phyloP scores from a whole-genome alignment of 106 monocot genomes.

The Narthecium ossifragum region DNA sequence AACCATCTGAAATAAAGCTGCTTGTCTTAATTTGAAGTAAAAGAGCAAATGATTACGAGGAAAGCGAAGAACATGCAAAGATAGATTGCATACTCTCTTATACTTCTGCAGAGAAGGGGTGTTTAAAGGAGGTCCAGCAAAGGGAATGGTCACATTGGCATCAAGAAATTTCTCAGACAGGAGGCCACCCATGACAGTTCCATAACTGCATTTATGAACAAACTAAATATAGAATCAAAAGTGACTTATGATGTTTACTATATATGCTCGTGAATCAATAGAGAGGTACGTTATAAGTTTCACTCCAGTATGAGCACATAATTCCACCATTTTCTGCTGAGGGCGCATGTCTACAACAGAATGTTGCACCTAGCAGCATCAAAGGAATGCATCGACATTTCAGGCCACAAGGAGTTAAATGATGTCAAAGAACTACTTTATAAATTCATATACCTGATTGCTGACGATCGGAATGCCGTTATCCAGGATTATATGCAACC shows the following conservation, averaged over 20 bases:
- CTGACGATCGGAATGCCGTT: conserved; percentile 73
- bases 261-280: no score
- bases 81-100: conserved; percentile 54
- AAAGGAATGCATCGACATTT: not conserved
- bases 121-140: conserved; percentile 85
- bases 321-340: conserved; percentile 83
- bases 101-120: conserved; percentile 96
- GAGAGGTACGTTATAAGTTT: conserved; percentile 83
- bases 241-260: no score
- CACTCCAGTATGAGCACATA: conserved; percentile 78
- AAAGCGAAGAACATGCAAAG: not conserved
- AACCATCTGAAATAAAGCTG: conserved; percentile 78
- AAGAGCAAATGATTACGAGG: not conserved
- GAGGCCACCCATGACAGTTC: conserved; percentile 96
- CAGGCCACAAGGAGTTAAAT: not conserved
- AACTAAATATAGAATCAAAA: no score
- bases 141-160: conserved; percentile 75
- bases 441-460: no score
- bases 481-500: conserved; percentile 53
- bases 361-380: conserved; percentile 73
- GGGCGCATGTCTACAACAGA: conserved; percentile 96
- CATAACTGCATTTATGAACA: conserved; percentile 78
- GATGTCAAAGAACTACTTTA: no score
- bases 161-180: conserved; percentile 94
- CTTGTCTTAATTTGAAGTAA: not conserved